These are phyloP conservation scores for Pistacia atlantica DNA, from an alignment of 345 rosid genomes.

Conservation along the genomic window DNA sequence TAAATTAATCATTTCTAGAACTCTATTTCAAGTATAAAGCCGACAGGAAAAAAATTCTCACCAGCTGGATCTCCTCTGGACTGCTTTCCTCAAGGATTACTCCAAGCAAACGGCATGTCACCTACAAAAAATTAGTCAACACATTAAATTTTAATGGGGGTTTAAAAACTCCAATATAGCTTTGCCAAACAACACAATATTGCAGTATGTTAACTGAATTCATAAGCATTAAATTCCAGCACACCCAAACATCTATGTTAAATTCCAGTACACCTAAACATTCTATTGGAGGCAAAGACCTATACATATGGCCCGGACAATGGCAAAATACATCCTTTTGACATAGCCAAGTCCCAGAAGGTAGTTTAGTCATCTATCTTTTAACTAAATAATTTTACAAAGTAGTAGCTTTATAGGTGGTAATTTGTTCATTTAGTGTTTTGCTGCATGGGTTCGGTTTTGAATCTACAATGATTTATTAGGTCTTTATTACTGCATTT, in stretches of 20 bases:
- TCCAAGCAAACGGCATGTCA: slow-evolving; percentile 91
- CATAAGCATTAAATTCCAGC: background rate
- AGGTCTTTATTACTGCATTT: too few species aligned
- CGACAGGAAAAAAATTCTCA: slow-evolving; percentile 17
- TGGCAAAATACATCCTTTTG: too few species aligned
- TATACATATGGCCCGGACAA: too few species aligned
- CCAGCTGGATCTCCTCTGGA: slow-evolving; percentile 88
- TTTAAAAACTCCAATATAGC: background rate
- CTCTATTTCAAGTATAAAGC: slow-evolving; percentile 15
- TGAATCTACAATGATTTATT: too few species aligned
- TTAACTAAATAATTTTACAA: too few species aligned
- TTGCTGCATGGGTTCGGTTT: too few species aligned
- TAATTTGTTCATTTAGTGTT: too few species aligned
- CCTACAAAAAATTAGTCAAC: slow-evolving; percentile 44
- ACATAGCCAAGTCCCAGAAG: too few species aligned
- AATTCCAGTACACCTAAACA: too few species aligned
- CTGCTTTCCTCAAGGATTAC: slow-evolving; percentile 85
- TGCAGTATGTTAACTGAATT: background rate
- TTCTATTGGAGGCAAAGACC: too few species aligned
- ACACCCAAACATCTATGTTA: background rate
- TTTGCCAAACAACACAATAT: slow-evolving; percentile 9
- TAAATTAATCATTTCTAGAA: slow-evolving; percentile 13
- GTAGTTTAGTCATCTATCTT: too few species aligned
- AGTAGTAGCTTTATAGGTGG: too few species aligned
- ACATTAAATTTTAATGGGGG: slow-evolving; percentile 3